A percentile compares a stretch with the other conserved stretches of the same genome.
Conservation (phyloP, 169 alveolate species). For the Gregarina niphandrodes region DNA sequence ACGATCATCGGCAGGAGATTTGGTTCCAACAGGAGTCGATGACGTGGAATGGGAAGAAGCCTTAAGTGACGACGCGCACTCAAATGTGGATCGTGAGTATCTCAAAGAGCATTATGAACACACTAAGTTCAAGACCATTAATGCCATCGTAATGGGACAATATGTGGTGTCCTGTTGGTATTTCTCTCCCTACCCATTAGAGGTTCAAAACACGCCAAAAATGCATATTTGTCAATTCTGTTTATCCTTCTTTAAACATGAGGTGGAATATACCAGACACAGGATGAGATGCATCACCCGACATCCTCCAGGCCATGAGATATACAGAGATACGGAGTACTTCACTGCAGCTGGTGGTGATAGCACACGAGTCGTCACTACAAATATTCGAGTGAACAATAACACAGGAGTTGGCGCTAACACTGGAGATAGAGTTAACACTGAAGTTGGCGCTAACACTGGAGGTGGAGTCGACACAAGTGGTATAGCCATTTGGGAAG, state of each 20-base stretch:
- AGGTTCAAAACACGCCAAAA: constrained; percentile 63
- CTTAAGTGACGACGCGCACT: too few relatives aligned
- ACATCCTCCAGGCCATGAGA: constrained; percentile 95
- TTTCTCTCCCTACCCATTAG: constrained; percentile 88
- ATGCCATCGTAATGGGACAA: constrained; percentile 65
- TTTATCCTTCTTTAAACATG: constrained; percentile 51
- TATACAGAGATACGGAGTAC: constrained; percentile 34
- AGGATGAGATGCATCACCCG: constrained; percentile 46
- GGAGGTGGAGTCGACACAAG: constrained; percentile 11
- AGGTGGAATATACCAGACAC: constrained; percentile 60
- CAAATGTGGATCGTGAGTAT: constrained; percentile 37
- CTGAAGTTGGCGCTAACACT: background rate
- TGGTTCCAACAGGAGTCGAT: too few relatives aligned
- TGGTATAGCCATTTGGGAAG: constrained; percentile 40
- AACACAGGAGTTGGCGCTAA: background rate
- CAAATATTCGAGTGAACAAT: background rate
- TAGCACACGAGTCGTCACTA: background rate
- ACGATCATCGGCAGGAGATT: too few relatives aligned
- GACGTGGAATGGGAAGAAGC: too few relatives aligned
- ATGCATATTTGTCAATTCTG: constrained; percentile 84
- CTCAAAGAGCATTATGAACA: constrained; percentile 72
- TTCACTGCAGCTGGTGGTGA: background rate
- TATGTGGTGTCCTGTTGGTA: constrained; percentile 84
- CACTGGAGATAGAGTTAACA: background rate
- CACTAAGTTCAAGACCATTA: constrained; percentile 71